A percentile compares a stretch with the other conserved stretches of the same genome.
These are phyloP conservation scores for Cardamine occulta DNA, from an alignment of 345 rosid species.

Conservation along the genomic window DNA sequence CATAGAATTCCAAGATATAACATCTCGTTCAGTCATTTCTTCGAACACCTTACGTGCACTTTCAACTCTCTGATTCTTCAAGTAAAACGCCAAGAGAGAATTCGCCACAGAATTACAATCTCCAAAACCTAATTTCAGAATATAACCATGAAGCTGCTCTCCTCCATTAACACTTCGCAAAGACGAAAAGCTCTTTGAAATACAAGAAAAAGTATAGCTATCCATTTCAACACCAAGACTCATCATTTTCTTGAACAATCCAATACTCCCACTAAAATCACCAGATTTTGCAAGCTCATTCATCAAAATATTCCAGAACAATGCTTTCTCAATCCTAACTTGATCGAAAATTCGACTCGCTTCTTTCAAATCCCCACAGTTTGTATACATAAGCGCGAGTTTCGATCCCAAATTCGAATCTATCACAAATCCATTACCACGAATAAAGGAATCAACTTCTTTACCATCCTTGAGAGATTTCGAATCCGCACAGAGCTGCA, in stretches of 20 bases:
- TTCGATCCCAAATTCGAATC: constrained; percentile 63
- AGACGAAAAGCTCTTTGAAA: constrained; percentile 63
- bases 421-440: constrained; percentile 43
- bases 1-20: constrained; percentile 72
- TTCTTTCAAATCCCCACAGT: constrained; percentile 60
- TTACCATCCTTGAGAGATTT: constrained; percentile 52
- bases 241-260: constrained; percentile 57
- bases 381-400: constrained; percentile 70
- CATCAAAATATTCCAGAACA: constrained; percentile 69
- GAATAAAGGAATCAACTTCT: constrained; percentile 56
- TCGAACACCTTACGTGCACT: constrained; percentile 69
- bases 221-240: constrained; percentile 51
- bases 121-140: constrained; percentile 59
- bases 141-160: constrained; percentile 60
- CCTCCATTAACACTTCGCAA: constrained; percentile 51
- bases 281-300: constrained; percentile 60
- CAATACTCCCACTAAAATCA: constrained; percentile 51
- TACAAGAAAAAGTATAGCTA: constrained; percentile 56
- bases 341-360: constrained; percentile 57
- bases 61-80: constrained; percentile 49
- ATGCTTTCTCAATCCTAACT: constrained; percentile 54
- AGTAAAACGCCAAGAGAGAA: constrained; percentile 56
- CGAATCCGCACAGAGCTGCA: constrained; percentile 69
- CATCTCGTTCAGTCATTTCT: constrained; percentile 63
- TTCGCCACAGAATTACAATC: constrained; percentile 51